phyloP scores from a whole-genome alignment of 1,139 yeast genomes.

The Yamadazyma friedrichii region DNA sequence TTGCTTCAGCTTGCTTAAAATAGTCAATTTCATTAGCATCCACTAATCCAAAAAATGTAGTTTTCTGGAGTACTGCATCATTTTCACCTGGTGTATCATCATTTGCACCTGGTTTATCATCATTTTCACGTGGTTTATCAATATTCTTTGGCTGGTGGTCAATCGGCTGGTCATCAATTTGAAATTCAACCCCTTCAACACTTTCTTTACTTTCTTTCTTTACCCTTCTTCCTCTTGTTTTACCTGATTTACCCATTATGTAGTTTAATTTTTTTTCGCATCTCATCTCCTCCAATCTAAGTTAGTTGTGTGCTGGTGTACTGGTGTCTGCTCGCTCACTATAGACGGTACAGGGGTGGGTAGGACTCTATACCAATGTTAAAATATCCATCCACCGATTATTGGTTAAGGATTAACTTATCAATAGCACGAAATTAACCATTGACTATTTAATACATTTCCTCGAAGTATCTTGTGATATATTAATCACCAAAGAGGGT shows the following conservation, averaged over 20 bases:
- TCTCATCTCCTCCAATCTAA: slow-evolving; percentile 7
- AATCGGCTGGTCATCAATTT: slow-evolving; percentile 15
- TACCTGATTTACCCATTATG: slow-evolving; percentile 29
- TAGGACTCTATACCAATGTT: too few species aligned
- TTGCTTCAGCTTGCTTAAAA: slow-evolving; percentile 88
- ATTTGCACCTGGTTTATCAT: slow-evolving; percentile 7
- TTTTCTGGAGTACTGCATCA: slow-evolving; percentile 10
- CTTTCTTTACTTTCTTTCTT: slow-evolving; percentile 3
- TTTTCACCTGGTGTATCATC: slow-evolving; percentile 7
- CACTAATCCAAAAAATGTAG: slow-evolving; percentile 76
- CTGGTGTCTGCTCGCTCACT: too few species aligned
- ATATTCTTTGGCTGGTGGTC: slow-evolving; percentile 10
- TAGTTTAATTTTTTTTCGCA: slow-evolving; percentile 7
- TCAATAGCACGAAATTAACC: too few species aligned
- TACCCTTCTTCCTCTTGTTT: slow-evolving; percentile 70
- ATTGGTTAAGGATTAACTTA: too few species aligned
- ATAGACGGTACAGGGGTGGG: too few species aligned
- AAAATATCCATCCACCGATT: too few species aligned
- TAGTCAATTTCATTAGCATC: slow-evolving; percentile 84
- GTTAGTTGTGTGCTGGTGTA: background rate
- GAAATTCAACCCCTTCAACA: slow-evolving; percentile 17
- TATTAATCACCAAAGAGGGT: too few species aligned
- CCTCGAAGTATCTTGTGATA: too few species aligned
- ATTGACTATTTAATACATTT: too few species aligned
- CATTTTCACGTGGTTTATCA: slow-evolving; percentile 7